Base-by-base conservation (phyloP, 192 early-diverging fungal species). In the Cetraspora pellucida region DNA sequence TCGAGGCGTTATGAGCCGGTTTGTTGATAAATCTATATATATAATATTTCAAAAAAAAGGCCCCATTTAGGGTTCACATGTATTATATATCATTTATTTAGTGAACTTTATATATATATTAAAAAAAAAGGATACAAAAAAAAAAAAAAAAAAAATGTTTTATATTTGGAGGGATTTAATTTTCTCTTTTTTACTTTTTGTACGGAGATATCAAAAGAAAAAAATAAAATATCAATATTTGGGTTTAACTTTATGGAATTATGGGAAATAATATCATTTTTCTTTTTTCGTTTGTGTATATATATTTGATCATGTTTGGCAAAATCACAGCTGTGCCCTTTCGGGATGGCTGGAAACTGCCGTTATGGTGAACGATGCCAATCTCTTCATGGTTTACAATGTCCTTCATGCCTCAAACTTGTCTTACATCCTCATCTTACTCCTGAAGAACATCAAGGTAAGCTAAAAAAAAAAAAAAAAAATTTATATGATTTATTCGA, bases 361-460 rank as follows among this genome's bases (percentile, higher is more conserved):
- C 25, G 77, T 44, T 77, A 68, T 49, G 77, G 63, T 19, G 77
- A 77, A 17, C 65, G 67, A 11, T 77, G 77, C 63, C 68, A 64
- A 30, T 61, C 45, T 72, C 69, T 74, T 21, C 77, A 78, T 63
- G 77, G 77, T n/a, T 37, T 46, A 25, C 72, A 55, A 46, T 78
- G 77, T 63, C 77, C 77, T 52, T 74, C 54, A 14, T 78, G 77
- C 25, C 47, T 59, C 17, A 78, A 78, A 50, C 72, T 37, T 50
- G 77, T 78, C 27, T 49, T 78, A 19, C 77, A 78, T 64, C 77
- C 77, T n/a, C 63, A 61, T n/a, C 37, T 31, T 25, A 31, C 58
- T 50, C 13, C 70, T 25, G 71, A 78, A 55, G 77, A 78, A 52
- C 70, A 78, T 45, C 68, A 78, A 78, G 77, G 77, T 78, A 58